Evolutionary conservation across 2,329 filamentous ascomycete species (phyloP).

Genomic region (Fusarium foetens): DNA sequence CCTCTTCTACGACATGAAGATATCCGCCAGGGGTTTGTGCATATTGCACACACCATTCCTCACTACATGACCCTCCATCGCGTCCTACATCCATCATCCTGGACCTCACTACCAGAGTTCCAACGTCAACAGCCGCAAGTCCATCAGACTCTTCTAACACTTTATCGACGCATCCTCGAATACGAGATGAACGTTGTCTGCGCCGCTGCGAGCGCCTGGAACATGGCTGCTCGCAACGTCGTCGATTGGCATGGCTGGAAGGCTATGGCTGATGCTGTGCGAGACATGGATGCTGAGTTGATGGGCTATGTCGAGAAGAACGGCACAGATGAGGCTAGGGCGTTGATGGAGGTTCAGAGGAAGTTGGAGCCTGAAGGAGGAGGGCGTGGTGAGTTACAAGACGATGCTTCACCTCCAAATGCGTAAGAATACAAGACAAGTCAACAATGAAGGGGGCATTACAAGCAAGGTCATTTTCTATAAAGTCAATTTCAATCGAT

Average conservation of each 20-base stretch:
- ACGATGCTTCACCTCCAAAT: not conserved
- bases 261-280: slow-evolving; percentile 42
- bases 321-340: slow-evolving; percentile 27
- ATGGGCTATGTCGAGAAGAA: slow-evolving; percentile 36
- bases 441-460: not conserved
- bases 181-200: slow-evolving; percentile 55
- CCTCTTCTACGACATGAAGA: slow-evolving; percentile 48
- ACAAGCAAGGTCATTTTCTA: slow-evolving; percentile 1
- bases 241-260: slow-evolving; percentile 49
- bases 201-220: slow-evolving; percentile 52
- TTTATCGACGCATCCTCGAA: slow-evolving; percentile 50
- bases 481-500: not conserved
- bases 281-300: slow-evolving; percentile 44
- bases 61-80: slow-evolving; percentile 50
- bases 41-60: slow-evolving; percentile 48
- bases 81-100: slow-evolving; percentile 39
- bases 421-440: not conserved
- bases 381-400: slow-evolving; percentile 6
- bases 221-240: slow-evolving; percentile 50
- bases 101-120: slow-evolving; percentile 42
- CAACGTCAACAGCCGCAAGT: slow-evolving; percentile 32
- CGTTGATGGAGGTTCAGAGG: slow-evolving; percentile 28
- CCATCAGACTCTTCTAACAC: slow-evolving; percentile 40
- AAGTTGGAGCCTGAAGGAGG: slow-evolving; percentile 28
- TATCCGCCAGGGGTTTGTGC: slow-evolving; percentile 45